These are phyloP conservation scores for Globisporangium camurandrum DNA, from an alignment of 352 stramenopile species.

Conservation along the genomic window DNA sequence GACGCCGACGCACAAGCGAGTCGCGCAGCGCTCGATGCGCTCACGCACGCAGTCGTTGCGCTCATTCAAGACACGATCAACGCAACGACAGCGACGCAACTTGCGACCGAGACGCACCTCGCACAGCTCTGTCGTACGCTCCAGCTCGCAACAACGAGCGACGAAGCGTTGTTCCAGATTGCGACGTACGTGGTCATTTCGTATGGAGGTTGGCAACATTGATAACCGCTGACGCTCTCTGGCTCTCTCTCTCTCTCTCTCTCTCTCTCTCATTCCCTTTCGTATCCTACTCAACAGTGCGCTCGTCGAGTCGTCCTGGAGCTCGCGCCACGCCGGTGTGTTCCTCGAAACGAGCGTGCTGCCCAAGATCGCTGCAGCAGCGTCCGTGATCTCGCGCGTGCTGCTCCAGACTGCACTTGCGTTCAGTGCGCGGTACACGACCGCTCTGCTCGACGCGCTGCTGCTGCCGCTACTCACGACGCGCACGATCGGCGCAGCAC, in stretches of 20 bases:
- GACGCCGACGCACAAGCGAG: constrained; percentile 21
- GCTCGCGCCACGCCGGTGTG: constrained; percentile 51
- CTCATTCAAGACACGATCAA: constrained; percentile 60
- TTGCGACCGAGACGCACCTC: constrained; percentile 48
- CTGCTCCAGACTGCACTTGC: constrained; percentile 50
- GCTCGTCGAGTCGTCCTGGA: constrained; percentile 61
- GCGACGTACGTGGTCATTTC: constrained; percentile 26
- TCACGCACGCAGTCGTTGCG: constrained; percentile 18
- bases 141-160: constrained; percentile 34
- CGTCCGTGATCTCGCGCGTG: constrained; percentile 68
- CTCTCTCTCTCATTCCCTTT: neutral
- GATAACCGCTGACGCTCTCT: too few relatives aligned
- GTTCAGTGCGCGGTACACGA: constrained; percentile 40
- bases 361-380: constrained; percentile 42
- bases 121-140: constrained; percentile 32
- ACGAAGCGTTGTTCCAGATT: constrained; percentile 55
- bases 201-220: neutral
- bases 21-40: constrained; percentile 18
- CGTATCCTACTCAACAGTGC: constrained; percentile 15
- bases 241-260: neutral
- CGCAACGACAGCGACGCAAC: constrained; percentile 43
- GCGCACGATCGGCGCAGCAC: constrained; percentile 26
- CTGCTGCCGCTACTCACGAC: constrained; percentile 42
- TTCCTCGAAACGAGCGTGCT: constrained; percentile 51
- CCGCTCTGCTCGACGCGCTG: constrained; percentile 38